A percentile compares a stretch with the other conserved stretches of the same genome.
Conservation (phyloP, 2,329 filamentous ascomycete genomes). For the Exophiala dermatitidis region DNA sequence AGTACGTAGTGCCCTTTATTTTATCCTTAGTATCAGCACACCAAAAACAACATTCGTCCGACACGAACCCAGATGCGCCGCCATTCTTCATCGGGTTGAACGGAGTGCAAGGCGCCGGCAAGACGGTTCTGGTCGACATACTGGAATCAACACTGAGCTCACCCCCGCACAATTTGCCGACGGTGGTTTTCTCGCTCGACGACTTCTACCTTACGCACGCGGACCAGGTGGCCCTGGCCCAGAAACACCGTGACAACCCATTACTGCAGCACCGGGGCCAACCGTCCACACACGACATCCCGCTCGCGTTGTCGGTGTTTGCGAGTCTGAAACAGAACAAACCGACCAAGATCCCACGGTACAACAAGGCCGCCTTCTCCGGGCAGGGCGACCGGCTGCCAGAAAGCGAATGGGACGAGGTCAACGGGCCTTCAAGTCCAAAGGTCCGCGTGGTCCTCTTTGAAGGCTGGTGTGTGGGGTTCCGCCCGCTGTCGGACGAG, state of each 20-base stretch:
- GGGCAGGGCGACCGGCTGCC: constrained; percentile 71
- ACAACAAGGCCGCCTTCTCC: constrained; percentile 72
- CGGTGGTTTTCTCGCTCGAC: constrained; percentile 73
- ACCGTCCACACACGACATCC: constrained; percentile 73
- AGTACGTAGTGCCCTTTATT: constrained; percentile 71
- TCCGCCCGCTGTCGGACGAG: constrained; percentile 56
- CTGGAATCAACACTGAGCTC: constrained; percentile 56
- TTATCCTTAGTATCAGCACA: constrained; percentile 52
- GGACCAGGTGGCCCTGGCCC: constrained; percentile 59
- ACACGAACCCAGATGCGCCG: constrained; percentile 35
- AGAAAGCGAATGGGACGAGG: constrained; percentile 53
- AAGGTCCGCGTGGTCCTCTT: constrained; percentile 62
- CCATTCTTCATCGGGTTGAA: constrained; percentile 86
- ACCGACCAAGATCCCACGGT: constrained; percentile 60
- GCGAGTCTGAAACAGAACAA: constrained; percentile 46
- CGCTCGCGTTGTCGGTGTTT: constrained; percentile 59
- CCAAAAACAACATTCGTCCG: constrained; percentile 35
- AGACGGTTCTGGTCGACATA: constrained; percentile 73
- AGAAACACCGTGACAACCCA: constrained; percentile 60
- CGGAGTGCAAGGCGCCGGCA: constrained; percentile 85
- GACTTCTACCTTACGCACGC: constrained; percentile 77
- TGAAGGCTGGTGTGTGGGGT: constrained; percentile 88
- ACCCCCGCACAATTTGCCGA: constrained; percentile 52
- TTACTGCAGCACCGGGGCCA: constrained; percentile 77
- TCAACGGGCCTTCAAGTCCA: constrained; percentile 34